A percentile compares a stretch with the other conserved stretches of the same genome.
Conservation (phyloP, 179 eudicot genomes). For the Patellifolia procumbens region DNA sequence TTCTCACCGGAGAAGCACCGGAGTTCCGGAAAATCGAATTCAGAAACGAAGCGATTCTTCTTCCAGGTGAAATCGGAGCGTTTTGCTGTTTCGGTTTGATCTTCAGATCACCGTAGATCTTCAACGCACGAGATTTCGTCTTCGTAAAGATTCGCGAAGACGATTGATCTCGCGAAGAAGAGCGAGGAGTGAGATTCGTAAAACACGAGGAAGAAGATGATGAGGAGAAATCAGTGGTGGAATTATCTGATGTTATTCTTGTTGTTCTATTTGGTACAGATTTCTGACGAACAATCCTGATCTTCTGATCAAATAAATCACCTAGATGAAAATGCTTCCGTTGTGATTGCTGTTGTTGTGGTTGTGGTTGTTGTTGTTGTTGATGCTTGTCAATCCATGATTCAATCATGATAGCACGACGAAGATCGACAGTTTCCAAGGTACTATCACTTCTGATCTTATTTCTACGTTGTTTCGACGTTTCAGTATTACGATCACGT, state of each 20-base stretch:
- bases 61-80: conserved; percentile 70
- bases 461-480: conserved; percentile 24
- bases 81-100: conserved; percentile 41
- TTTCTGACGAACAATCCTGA: conserved; percentile 31
- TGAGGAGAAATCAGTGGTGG: not conserved
- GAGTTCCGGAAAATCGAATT: conserved; percentile 60
- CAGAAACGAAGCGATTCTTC: conserved; percentile 60
- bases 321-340: not conserved
- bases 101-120: conserved; percentile 70
- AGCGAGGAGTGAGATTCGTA: conserved; percentile 17
- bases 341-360: not conserved
- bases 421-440: conserved; percentile 52
- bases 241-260: not conserved
- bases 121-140: conserved; percentile 69
- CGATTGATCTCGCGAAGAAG: conserved; percentile 21
- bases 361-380: not conserved
- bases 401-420: conserved; percentile 69
- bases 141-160: conserved; percentile 38
- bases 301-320: conserved; percentile 7
- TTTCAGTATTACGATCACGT: not conserved
- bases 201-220: conserved; percentile 23
- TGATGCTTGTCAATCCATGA: conserved; percentile 61
- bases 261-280: conserved; percentile 22
- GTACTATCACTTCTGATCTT: conserved; percentile 35
- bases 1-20: conserved; percentile 24